phyloP scores from a whole-genome alignment of 176 grass and related monocot species.

The Hsuehochloa calcarea region DNA sequence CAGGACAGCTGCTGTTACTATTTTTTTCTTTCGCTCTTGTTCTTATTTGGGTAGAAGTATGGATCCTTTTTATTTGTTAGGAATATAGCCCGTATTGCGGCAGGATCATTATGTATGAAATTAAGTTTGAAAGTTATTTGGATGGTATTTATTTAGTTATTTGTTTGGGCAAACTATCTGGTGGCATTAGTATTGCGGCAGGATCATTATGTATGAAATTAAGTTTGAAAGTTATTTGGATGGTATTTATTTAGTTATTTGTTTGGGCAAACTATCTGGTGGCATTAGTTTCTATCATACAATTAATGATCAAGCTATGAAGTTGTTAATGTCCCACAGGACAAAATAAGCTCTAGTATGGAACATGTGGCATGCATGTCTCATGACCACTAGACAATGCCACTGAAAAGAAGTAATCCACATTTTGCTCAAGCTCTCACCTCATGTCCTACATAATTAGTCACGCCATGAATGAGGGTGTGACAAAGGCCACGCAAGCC shows the following conservation, averaged over 20 bases:
- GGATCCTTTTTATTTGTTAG: not conserved
- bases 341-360: no score
- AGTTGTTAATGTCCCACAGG: no score
- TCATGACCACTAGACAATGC: no score
- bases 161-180: constrained; percentile 5
- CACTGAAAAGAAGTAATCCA: no score
- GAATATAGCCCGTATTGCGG: not conserved
- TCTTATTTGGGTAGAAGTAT: not conserved
- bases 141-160: not conserved
- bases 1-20: not conserved
- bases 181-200: not conserved
- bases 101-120: not conserved
- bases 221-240: not conserved
- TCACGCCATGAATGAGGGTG: no score
- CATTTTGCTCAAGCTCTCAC: no score
- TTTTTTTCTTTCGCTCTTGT: not conserved
- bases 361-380: no score
- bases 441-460: no score
- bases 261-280: not conserved
- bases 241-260: not conserved
- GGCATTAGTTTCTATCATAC: no score
- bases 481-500: no score
- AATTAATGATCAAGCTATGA: not conserved
- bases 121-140: not conserved
- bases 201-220: not conserved